These are phyloP conservation scores for Chlamydomonas eustigma DNA, from an alignment of 139 green algal genomes.

Conservation along the genomic window DNA sequence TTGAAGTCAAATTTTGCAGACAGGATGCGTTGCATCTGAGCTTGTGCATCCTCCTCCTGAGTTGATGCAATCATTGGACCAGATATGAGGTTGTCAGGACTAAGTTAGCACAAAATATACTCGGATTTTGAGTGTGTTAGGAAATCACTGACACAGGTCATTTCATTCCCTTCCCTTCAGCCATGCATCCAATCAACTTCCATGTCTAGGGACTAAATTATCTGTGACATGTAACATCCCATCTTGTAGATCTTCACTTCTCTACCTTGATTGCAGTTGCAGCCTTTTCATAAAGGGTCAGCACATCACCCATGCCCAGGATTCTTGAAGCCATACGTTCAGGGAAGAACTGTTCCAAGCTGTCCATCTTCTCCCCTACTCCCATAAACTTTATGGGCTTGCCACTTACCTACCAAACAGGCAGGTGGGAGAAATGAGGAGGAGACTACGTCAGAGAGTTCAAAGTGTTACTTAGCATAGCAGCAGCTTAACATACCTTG, in stretches of 20 bases:
- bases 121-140: too few species aligned
- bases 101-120: not conserved
- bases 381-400: constrained; percentile 99
- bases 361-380: constrained; percentile 93
- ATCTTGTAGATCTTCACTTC: not conserved
- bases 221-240: too few species aligned
- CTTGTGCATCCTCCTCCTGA: constrained; percentile 78
- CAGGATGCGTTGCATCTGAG: constrained; percentile 72
- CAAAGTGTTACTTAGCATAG: too few species aligned
- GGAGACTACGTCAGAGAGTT: too few species aligned
- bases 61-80: not conserved
- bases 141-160: not conserved
- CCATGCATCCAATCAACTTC: not conserved
- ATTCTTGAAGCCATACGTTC: constrained; percentile 93
- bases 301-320: constrained; percentile 95
- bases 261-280: constrained; percentile 70
- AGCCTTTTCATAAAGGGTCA: constrained; percentile 92
- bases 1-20: constrained; percentile 98
- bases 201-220: not conserved
- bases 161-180: not conserved
- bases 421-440: too few species aligned
- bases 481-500: too few species aligned
- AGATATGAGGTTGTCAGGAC: constrained; percentile 23
- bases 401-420: constrained; percentile 69
- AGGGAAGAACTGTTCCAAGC: constrained; percentile 96